Evolutionary conservation across 176 grass and related monocot species (phyloP).

Genomic region (Oryza officinalis): DNA sequence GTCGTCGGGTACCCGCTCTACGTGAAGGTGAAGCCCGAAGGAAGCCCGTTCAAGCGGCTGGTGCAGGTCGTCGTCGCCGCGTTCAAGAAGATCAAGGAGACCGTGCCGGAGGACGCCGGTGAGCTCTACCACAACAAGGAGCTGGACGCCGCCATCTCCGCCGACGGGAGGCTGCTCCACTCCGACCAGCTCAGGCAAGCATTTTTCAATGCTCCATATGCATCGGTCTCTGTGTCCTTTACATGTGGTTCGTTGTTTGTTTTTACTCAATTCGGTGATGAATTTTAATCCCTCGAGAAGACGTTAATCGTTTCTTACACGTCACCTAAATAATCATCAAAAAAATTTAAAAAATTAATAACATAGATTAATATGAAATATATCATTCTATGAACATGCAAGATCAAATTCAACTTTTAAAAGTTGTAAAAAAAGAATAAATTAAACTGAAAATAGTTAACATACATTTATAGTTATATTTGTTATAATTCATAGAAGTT

Average conservation of each 20-base stretch:
- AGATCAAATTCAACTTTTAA: too few relatives aligned
- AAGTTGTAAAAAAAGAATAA: too few relatives aligned
- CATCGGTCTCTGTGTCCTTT: constrained; percentile 13
- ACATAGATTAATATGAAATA: too few relatives aligned
- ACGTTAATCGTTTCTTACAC: too few relatives aligned
- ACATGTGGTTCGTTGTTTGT: constrained; percentile 24
- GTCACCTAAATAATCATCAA: too few relatives aligned
- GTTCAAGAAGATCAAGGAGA: constrained; percentile 42
- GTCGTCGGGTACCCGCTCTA: constrained; percentile 52
- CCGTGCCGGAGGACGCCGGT: constrained; percentile 43
- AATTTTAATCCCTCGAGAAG: too few relatives aligned
- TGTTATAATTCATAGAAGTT: too few relatives aligned
- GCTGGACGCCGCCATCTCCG: constrained; percentile 50
- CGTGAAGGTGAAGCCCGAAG: constrained; percentile 38
- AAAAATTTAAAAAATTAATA: too few relatives aligned
- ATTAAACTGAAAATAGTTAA: too few relatives aligned
- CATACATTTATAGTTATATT: too few relatives aligned
- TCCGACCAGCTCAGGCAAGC: constrained; percentile 61
- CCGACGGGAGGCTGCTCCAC: constrained; percentile 57
- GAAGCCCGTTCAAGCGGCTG: constrained; percentile 61
- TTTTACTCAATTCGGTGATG: too few relatives aligned
- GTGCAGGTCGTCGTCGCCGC: constrained; percentile 47
- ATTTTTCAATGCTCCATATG: constrained; percentile 20
- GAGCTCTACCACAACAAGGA: constrained; percentile 67
- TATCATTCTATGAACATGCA: too few relatives aligned